Evolutionary conservation across 805 yeast genomes (phyloP), one percentile per base, ranked within the genome.

Genomic region (Starmerella stigmatis): DNA sequence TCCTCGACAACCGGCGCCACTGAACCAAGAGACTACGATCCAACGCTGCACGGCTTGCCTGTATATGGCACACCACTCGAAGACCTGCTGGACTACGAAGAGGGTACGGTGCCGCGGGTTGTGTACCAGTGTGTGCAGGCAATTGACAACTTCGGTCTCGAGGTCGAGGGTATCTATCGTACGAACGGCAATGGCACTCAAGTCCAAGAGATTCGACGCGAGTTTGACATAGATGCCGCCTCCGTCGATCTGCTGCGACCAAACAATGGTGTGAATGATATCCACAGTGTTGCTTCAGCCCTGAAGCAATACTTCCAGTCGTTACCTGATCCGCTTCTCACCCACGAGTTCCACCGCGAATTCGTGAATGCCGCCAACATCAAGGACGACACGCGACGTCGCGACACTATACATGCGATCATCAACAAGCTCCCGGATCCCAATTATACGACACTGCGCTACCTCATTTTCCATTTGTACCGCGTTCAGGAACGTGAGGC

Each of bases 341-440:
- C 94, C 0, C 60, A 62, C 10, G 82, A 74, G 50, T 75, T 75
- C 47, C 75, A 76, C 57, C 70, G 69, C 43, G 71, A 73, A 27
- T 82, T 85, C 57, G 64, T 86, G 40, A 78, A 75, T 30, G 82
- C 86, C 1, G 82, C 82, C 19, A 76, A 76, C 60, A 78, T 86
- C 41, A 72, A 68, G 25, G 83, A 81, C 55, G 70, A 71, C 16
- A 69, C 69, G 12, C 70, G 77, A 53, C 72, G 82, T 47, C 76
- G 83, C 48, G 89, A 86, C 58, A 70, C 70, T 25, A 70, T 92
- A 56, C 98, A 92, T 63, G 84, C 86, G 36, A 73, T 85, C 48
- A 84, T 92, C 37, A 92, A 81, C 66, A 82, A 83, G 53, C 71
- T 92, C 45, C 96, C 96, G 0, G 98, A 92, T 64, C 92, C 94